These are phyloP conservation scores for Lentinula edodes DNA, from an alignment of 768 basidiomycete genomes.

Conservation along the genomic window DNA sequence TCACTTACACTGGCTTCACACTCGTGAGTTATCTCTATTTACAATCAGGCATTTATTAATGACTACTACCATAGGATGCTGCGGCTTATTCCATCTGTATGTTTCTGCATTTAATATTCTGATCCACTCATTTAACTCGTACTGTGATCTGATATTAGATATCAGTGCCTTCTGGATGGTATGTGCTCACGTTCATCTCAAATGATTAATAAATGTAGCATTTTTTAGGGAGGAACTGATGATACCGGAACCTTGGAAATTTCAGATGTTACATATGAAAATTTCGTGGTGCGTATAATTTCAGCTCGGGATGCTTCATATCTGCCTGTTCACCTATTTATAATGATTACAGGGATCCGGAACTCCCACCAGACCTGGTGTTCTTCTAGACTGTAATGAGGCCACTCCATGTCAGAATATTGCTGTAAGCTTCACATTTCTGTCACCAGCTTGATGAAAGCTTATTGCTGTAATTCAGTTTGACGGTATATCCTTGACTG, in stretches of 20 bases:
- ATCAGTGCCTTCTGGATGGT: slow-evolving; percentile 12
- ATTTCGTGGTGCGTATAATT: not conserved
- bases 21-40: not conserved
- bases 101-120: not conserved
- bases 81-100: slow-evolving; percentile 8
- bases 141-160: not conserved
- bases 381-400: slow-evolving; percentile 16
- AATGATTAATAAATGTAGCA: not conserved
- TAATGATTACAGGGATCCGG: slow-evolving; percentile 11
- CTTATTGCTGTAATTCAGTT: slow-evolving; percentile 4
- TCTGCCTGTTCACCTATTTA: no score
- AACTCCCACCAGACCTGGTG: slow-evolving; percentile 15
- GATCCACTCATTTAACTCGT: no score
- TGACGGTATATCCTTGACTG: slow-evolving; percentile 8
- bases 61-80: not conserved
- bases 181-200: not conserved
- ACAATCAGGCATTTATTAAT: no score
- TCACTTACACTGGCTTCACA: slow-evolving; percentile 13
- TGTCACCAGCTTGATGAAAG: no score
- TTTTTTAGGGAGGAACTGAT: not conserved
- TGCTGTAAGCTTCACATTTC: not conserved
- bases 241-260: slow-evolving; percentile 11
- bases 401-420: slow-evolving; percentile 15
- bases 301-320: no score
- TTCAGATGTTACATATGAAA: slow-evolving; percentile 12